These are phyloP conservation scores for Noccaea bulbosa DNA, from an alignment of 345 rosid genomes.

Conservation along the genomic window DNA sequence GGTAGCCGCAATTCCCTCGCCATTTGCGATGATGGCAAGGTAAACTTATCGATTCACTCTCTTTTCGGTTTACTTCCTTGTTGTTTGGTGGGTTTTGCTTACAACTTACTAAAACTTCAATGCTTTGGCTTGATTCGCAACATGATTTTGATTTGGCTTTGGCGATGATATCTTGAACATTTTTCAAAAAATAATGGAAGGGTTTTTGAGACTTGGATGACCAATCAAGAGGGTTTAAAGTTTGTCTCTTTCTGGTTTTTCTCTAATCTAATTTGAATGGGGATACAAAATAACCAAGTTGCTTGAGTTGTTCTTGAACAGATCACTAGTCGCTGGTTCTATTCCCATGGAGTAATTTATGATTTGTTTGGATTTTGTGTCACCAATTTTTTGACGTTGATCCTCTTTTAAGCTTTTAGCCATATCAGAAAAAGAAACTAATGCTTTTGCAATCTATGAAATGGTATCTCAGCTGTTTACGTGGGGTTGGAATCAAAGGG, in stretches of 20 bases:
- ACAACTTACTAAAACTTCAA: not conserved
- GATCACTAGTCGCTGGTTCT: slow-evolving; percentile 5
- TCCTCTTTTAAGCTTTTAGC: not conserved
- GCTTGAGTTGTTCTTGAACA: not conserved
- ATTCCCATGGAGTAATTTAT: slow-evolving; percentile 1
- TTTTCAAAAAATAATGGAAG: not conserved
- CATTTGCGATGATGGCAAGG: slow-evolving; percentile 96
- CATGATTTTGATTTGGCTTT: slow-evolving; percentile 3
- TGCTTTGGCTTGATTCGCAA: slow-evolving; percentile 2
- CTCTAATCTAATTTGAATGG: not conserved
- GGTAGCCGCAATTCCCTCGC: slow-evolving; percentile 99
- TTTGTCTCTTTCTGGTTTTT: slow-evolving; percentile 2
- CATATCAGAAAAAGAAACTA: not conserved
- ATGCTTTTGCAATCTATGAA: slow-evolving; percentile 10
- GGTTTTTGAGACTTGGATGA: slow-evolving; percentile 28
- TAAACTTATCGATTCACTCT: slow-evolving; percentile 29
- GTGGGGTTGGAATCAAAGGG: slow-evolving; percentile 99
- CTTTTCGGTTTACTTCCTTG: not conserved
- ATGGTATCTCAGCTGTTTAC: slow-evolving; percentile 74
- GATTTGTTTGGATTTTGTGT: slow-evolving; percentile 20
- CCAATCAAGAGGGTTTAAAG: slow-evolving; percentile 27
- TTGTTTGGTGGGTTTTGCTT: slow-evolving; percentile 10
- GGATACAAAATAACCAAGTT: not conserved
- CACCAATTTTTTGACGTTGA: not conserved
- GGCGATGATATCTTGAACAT: not conserved